Evolutionary conservation across 1,284 basidiomycete species (phyloP), one percentile per base, ranked within the genome.

Genomic region (Hemileia vastatrix): DNA sequence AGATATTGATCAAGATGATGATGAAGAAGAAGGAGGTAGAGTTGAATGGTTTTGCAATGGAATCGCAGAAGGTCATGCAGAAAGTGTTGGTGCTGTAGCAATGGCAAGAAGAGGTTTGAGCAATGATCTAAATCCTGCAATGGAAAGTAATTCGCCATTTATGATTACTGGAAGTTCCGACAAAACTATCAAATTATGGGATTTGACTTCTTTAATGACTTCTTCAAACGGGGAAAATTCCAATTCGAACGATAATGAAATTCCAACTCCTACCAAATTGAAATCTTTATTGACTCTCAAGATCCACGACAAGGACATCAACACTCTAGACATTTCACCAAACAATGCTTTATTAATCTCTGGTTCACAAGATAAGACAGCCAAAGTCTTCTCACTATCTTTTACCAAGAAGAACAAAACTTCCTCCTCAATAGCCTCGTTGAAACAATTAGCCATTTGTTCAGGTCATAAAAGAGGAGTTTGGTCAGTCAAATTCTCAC

Each of bases 231-330:
- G 64, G 51, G 76, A 77, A 1, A 31, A 32, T 63, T 76, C 31
- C 57, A 57, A 66, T 19, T n/a, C n/a, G n/a, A n/a, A n/a, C n/a
- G n/a, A n/a, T n/a, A n/a, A n/a, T n/a, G n/a, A n/a, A n/a, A n/a
- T n/a, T n/a, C n/a, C n/a, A n/a, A 64, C 66, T 8, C 73, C 78
- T 6, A 65, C 80, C 15, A 83, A 83, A 67, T 86, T 86, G 68
- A 85, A 83, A 69, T 91, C 88, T 65, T 79, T 98, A 24, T 81
- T 83, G 18, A 98, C 95, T 2, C 83, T 88, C 58, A 88, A 88
- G 72, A 90, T 92, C 11, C 94, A 98, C 76, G 95, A 98, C 63
- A 98, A 97, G 78, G 95, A 98, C 77, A 97, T 99, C 78, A 99
- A 99, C 77, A 84, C 92, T 52, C 81, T 98, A 45, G 95, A 97